phyloP scores from a whole-genome alignment of 768 basidiomycete genomes.

The Tulasnella sp. region DNA sequence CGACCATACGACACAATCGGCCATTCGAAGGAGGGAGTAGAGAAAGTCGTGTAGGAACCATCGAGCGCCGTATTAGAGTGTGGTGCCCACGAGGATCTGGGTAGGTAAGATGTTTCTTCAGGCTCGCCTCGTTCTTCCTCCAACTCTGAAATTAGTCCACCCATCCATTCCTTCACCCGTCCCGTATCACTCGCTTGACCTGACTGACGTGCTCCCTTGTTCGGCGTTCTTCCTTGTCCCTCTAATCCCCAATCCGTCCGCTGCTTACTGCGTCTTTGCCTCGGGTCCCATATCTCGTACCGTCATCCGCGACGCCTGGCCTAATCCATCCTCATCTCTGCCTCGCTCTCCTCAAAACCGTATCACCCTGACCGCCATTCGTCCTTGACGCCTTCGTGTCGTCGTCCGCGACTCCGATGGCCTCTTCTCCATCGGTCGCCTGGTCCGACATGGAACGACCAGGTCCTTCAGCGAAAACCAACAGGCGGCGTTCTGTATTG shows the following conservation, averaged over 20 bases:
- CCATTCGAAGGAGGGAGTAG: too few species aligned
- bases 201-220: neutral
- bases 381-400: neutral
- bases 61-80: neutral
- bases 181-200: neutral
- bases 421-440: neutral
- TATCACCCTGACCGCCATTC: neutral
- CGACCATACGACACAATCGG: too few species aligned
- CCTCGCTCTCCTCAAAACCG: neutral
- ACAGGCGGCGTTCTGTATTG: conserved; percentile 7
- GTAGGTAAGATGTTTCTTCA: neutral
- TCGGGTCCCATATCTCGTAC: neutral
- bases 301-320: neutral
- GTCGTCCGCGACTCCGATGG: neutral
- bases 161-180: neutral
- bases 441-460: too few species aligned
- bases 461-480: neutral
- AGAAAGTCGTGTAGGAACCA: too few species aligned
- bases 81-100: conserved; percentile 11
- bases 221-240: neutral
- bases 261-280: neutral
- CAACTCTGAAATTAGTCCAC: neutral
- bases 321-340: neutral
- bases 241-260: neutral
- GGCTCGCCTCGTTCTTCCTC: neutral